phyloP scores from a whole-genome alignment of 2,329 filamentous ascomycete species.

The Penicillium sp. region DNA sequence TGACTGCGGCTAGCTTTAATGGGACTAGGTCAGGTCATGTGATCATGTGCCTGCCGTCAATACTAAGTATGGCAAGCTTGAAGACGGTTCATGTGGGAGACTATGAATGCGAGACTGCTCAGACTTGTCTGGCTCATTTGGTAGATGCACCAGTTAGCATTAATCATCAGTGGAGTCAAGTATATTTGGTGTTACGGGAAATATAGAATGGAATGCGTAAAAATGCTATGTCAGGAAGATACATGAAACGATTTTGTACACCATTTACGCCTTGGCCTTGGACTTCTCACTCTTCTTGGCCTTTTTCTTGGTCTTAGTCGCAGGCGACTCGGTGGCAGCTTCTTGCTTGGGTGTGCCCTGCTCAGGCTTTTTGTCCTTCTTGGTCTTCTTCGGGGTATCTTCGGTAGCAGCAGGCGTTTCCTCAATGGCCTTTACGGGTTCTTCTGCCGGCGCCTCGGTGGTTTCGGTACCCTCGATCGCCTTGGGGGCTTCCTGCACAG shows the following conservation, averaged over 20 bases:
- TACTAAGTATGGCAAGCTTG: not conserved
- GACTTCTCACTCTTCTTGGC: constrained; percentile 33
- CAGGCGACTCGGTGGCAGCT: constrained; percentile 22
- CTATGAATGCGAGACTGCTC: no score
- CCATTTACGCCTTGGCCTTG: constrained; percentile 33
- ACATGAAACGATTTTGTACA: constrained; percentile 21
- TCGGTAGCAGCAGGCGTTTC: constrained; percentile 26
- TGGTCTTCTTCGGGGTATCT: constrained; percentile 36
- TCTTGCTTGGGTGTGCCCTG: constrained; percentile 26
- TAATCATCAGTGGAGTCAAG: not conserved
- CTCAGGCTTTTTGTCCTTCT: constrained; percentile 34
- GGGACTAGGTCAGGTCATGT: constrained; percentile 11
- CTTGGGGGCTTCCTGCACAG: constrained; percentile 40
- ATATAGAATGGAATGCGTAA: constrained; percentile 1
- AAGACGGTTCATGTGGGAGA: no score
- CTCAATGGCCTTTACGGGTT: constrained; percentile 30
- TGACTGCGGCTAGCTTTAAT: constrained; percentile 23
- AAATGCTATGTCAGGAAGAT: constrained; percentile 20
- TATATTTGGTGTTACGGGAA: no score
- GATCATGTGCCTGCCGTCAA: not conserved
- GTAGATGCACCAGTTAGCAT: no score
- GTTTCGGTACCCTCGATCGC: constrained; percentile 34
- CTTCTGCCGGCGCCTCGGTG: constrained; percentile 15
- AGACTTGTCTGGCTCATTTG: no score
- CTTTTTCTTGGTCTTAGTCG: constrained; percentile 28